Evolutionary conservation across 495 filamentous ascomycete genomes (phyloP), one percentile per base, ranked within the genome.

Genomic region (Hypomontagnella monticulosa): DNA sequence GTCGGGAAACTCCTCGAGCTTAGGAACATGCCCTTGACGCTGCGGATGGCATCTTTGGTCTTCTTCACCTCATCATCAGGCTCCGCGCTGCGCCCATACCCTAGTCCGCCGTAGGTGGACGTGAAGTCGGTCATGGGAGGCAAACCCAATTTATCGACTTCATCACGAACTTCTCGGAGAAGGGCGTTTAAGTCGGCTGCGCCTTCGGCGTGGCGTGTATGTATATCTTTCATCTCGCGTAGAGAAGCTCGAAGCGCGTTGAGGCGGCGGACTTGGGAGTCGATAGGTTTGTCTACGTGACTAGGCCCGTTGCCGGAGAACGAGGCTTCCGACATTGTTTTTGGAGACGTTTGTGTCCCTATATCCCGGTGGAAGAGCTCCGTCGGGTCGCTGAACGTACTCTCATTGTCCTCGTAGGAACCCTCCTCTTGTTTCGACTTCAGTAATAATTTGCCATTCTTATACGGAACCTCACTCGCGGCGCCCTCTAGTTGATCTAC

Each of bases 321-420:
- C n/a, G 70, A 30, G 27, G 71, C 38, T 27, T 27, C 23, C 50
- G 57, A 61, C 63, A 71, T 58, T 12, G 75, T 41, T n/a, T n/a
- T n/a, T 4, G 80, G 86, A 0, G 87, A 90, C 0, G 93, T 97
- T 71, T 99, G 95, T 0, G 93, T 92, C 19, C 89, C 92, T 41
- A 92, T 83, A 66, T 97, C 94, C 10, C 93, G 86, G 76, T 96
- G 92, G 81, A 94, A 99, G 60, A 97, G 86, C 73, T 96, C 92
- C 1, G 91, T 90, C 0, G 92, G 91, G 70, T 87, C 85, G 33
- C 80, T 79, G 63, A 84, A 84, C 10, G 69, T 76, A 69, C 75
- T 76, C 46, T 73, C 75, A 12, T 76, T 72, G 14, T 79, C 77
- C 33, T 73, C 73, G 34, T 76, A 69, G 0, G 16, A 52, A 12